Evolutionary conservation across 2,329 filamentous ascomycete species (phyloP), one percentile per base, ranked within the genome.

Genomic region (Emergomyces orientalis): DNA sequence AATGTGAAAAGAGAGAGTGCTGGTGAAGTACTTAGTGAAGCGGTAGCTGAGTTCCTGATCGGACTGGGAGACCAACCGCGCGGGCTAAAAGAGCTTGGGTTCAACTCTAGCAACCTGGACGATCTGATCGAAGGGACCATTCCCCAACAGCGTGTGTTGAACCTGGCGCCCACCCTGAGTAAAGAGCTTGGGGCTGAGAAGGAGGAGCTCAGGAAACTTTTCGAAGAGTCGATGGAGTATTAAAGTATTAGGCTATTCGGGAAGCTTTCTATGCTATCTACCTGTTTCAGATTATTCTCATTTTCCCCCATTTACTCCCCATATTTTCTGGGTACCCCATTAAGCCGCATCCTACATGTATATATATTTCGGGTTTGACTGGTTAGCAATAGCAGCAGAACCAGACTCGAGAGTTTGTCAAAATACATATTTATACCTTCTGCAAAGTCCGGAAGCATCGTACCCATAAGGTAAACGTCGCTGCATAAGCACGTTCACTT

Each of bases 61-160:
- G 85, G 87, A 32, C 77, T 99, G 17, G 94, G 94, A 37, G 94
- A 95, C 71, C 94, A 99, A 79, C 95, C 95, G 1, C 82, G 86
- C 49, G 95, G 95, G 0, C 76, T 99, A 67, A 91, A 89, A 77
- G 86, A 84, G 45, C 77, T 99, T 14, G 95, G 94, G 0, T 99
- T 97, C 72, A 82, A 82, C 61, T 78, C 76, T 19, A 84, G 85
- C 47, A 85, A 97, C 77, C 80, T 99, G 22, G 90, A 95, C 66
- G 85, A 80, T 11, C 78, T 99, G 66, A 91, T 99, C 1, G 93
- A 97, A 76, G 95, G 94, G 1, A 99, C 94, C 0, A 87, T 99
- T 65, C 94, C 94, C 5, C 94, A 99, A 79, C 86, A 86, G 62
- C 82, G 94, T 67, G 95, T 99, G 62, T 75, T 99, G 71, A 94